A percentile compares a stretch with the other conserved stretches of the same genome.
Evolutionary conservation across 371 early-diverging fungal genomes (phyloP).

Genomic region (Rhizopus microsporus): DNA sequence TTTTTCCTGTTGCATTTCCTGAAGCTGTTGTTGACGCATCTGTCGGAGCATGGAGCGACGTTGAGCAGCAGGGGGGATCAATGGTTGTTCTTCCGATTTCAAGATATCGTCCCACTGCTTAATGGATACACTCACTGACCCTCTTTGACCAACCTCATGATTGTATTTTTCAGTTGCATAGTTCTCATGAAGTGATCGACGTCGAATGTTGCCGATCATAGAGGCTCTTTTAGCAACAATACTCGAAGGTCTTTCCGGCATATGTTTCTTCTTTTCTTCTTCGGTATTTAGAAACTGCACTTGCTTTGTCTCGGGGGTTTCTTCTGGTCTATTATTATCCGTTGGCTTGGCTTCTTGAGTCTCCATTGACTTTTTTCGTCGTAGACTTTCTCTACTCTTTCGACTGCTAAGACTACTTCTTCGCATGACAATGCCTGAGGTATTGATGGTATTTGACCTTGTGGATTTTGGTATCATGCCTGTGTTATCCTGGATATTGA

Average conservation of each 20-base stretch:
- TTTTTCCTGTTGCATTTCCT: slow-evolving; percentile 5
- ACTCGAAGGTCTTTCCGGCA: slow-evolving; percentile 26
- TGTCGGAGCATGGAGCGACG: slow-evolving; percentile 29
- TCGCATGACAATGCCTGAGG: slow-evolving; percentile 21
- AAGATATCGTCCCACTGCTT: slow-evolving; percentile 44
- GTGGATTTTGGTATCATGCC: not conserved
- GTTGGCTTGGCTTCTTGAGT: not conserved
- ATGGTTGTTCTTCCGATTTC: slow-evolving; percentile 19
- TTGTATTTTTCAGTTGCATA: slow-evolving; percentile 28
- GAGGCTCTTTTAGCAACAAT: slow-evolving; percentile 27
- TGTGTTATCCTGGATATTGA: too few relatives aligned
- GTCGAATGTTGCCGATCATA: slow-evolving; percentile 27
- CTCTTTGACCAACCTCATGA: slow-evolving; percentile 18
- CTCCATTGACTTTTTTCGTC: slow-evolving; percentile 9
- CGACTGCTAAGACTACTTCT: slow-evolving; percentile 38
- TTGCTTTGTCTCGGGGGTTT: not conserved
- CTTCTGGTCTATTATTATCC: not conserved
- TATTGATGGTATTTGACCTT: slow-evolving; percentile 11
- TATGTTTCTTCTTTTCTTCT: slow-evolving; percentile 18
- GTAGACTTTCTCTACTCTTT: slow-evolving; percentile 42
- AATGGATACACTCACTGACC: slow-evolving; percentile 41
- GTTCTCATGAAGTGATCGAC: slow-evolving; percentile 40
- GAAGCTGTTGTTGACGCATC: slow-evolving; percentile 22
- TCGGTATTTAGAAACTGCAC: not conserved
- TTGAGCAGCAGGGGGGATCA: slow-evolving; percentile 21